Conservation (phyloP, 1,284 basidiomycete species). For the Papiliotrema fonsecae region DNA sequence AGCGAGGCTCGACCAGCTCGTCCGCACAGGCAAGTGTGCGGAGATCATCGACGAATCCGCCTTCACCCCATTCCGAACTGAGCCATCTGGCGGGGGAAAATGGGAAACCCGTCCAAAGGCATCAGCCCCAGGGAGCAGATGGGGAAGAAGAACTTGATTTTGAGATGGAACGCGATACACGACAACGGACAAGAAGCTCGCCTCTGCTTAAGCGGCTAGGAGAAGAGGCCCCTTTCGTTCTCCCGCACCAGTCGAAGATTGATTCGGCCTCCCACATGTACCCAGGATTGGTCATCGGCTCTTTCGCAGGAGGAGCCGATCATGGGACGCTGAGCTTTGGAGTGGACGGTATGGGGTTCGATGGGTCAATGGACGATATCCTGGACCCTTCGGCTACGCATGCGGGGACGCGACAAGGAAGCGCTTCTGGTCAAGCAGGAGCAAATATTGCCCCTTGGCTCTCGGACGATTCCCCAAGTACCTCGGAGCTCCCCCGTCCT, state of each 20-base stretch:
- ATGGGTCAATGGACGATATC: slow-evolving; percentile 36
- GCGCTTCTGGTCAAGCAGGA: slow-evolving; percentile 19
- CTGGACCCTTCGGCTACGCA: slow-evolving; percentile 27
- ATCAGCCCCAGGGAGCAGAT: too few species aligned
- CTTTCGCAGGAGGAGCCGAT: not conserved
- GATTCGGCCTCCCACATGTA: slow-evolving; percentile 5
- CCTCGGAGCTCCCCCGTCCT: not conserved
- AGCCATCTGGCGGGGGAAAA: too few species aligned
- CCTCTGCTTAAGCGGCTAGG: not conserved
- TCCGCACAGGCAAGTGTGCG: too few species aligned
- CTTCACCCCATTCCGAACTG: too few species aligned
- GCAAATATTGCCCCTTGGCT: slow-evolving; percentile 46
- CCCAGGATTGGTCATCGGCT: not conserved
- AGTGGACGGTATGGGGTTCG: slow-evolving; percentile 11
- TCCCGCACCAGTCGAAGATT: not conserved
- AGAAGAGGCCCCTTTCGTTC: not conserved
- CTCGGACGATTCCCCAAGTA: slow-evolving; percentile 25
- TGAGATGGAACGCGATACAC: too few species aligned
- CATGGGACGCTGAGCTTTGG: not conserved
- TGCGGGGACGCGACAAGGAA: slow-evolving; percentile 9
- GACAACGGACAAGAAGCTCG: not conserved
- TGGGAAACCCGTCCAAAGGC: too few species aligned
- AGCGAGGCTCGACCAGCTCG: too few species aligned
- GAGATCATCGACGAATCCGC: too few species aligned
- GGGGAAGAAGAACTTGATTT: too few species aligned